phyloP scores from a whole-genome alignment of 495 filamentous ascomycete genomes.

The Tuber melanosporum region DNA sequence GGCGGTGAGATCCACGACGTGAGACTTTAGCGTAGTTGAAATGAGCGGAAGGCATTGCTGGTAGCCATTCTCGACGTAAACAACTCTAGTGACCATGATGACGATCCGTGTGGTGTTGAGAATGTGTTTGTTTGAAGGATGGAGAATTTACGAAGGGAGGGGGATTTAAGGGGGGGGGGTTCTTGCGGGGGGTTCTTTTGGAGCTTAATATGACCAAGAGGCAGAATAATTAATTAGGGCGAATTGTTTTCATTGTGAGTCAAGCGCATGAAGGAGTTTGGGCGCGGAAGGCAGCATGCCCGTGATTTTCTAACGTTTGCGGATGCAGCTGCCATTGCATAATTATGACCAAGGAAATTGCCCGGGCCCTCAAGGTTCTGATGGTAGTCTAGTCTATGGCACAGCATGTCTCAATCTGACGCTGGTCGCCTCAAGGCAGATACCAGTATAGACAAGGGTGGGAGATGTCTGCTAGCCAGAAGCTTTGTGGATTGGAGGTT shows the following conservation, averaged over 20 bases:
- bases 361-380: too few species aligned
- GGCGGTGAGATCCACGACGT: constrained; percentile 33
- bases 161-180: too few species aligned
- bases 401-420: too few species aligned
- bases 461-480: too few species aligned
- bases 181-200: neutral
- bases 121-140: neutral
- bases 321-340: too few species aligned
- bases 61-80: neutral
- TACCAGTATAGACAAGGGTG: neutral
- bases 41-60: neutral
- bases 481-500: too few species aligned
- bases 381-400: too few species aligned
- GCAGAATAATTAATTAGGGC: neutral
- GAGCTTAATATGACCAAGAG: neutral
- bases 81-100: neutral
- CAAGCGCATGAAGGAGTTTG: neutral
- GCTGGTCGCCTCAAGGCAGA: neutral
- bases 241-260: neutral
- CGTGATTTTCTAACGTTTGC: too few species aligned
- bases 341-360: too few species aligned
- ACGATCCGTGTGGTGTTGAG: neutral
- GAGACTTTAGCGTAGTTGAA: neutral
- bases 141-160: neutral
- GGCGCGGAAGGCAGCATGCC: too few species aligned